Evolutionary conservation across 225 moss, liverwort and hornwort species (phyloP).

Genomic region (Bryoerythrophyllum caledonicum): DNA sequence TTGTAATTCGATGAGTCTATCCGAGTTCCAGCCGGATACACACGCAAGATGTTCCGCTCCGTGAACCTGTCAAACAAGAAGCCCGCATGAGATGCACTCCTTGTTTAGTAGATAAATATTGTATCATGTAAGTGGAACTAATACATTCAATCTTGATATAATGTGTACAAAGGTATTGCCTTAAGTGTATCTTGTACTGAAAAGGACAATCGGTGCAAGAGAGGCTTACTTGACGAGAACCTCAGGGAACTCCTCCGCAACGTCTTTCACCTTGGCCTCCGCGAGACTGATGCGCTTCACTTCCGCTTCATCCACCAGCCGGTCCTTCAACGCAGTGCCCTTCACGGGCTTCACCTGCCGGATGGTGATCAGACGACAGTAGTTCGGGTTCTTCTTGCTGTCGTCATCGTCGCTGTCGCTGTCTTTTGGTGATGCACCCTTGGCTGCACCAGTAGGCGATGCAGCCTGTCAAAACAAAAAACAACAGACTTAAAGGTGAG

Average conservation of each 20-base stretch:
- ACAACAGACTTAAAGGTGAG: not conserved
- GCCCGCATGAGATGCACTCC: not conserved
- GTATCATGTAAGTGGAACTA: too few relatives aligned
- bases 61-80: slow-evolving; percentile 62
- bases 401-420: slow-evolving; percentile 44
- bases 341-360: slow-evolving; percentile 78
- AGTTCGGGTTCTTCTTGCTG: slow-evolving; percentile 46
- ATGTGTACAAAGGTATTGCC: too few relatives aligned
- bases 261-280: slow-evolving; percentile 75
- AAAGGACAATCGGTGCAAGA: too few relatives aligned
- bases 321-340: slow-evolving; percentile 54
- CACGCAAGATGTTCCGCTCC: slow-evolving; percentile 70
- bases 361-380: slow-evolving; percentile 73
- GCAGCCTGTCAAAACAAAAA: slow-evolving; percentile 17
- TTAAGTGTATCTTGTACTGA: too few relatives aligned
- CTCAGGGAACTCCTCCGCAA: slow-evolving; percentile 56
- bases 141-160: too few relatives aligned
- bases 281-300: slow-evolving; percentile 91
- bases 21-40: slow-evolving; percentile 82
- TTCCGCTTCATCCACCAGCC: slow-evolving; percentile 42
- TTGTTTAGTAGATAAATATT: too few relatives aligned
- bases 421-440: not conserved
- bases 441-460: slow-evolving; percentile 17
- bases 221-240: slow-evolving; percentile 63
- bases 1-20: slow-evolving; percentile 91